Conservation (phyloP, 345 rosid species). For the Diplotaxis tenuifolia region DNA sequence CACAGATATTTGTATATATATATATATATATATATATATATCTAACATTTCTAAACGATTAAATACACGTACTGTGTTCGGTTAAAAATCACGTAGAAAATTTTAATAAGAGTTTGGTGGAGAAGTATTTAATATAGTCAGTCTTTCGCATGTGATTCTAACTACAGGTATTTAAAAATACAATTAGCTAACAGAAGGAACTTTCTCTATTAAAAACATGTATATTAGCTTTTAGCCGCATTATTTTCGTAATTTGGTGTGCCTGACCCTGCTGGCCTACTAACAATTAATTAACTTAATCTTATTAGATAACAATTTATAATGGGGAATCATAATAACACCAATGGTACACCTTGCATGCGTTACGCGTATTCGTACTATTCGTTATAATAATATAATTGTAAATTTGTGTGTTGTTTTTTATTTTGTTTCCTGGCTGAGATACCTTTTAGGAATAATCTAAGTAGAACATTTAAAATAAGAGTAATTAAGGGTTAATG, state of each 20-base stretch:
- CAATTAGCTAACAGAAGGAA: slow-evolving; percentile 11
- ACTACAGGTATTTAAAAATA: slow-evolving; percentile 1
- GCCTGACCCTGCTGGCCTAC: background rate
- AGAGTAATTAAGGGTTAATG: slow-evolving; percentile 1
- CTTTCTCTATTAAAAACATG: background rate
- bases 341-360: slow-evolving; percentile 31
- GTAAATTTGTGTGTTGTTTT: background rate
- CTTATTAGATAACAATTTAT: background rate
- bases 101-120: background rate
- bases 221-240: slow-evolving; percentile 29
- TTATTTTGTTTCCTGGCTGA: background rate
- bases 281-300: background rate
- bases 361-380: slow-evolving; percentile 28
- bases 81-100: background rate
- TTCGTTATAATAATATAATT: background rate
- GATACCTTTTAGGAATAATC: background rate
- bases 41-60: background rate
- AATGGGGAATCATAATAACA: background rate
- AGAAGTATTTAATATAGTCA: background rate
- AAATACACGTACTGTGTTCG: background rate
- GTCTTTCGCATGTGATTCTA: slow-evolving; percentile 15
- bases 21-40: too few species aligned
- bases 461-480: background rate
- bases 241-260: slow-evolving; percentile 3
- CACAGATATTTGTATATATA: too few species aligned